Conservation (phyloP, 495 filamentous ascomycete species). For the Xylaria palmicola region DNA sequence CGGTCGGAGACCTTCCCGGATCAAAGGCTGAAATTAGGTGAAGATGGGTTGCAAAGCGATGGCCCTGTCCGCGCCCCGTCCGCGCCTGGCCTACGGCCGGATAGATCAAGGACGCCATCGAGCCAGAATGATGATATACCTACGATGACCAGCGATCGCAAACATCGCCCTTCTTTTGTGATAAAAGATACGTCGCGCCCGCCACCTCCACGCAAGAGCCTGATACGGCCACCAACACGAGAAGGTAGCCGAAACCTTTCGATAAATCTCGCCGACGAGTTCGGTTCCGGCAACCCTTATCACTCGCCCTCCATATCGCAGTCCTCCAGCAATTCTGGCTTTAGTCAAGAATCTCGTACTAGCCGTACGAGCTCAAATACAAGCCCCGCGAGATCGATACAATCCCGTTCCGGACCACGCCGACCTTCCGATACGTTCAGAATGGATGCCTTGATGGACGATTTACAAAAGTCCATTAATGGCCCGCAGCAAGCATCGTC, state of each 20-base stretch:
- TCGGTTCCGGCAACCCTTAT: conserved; percentile 55
- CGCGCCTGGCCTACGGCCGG: conserved; percentile 40
- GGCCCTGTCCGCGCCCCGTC: conserved; percentile 46
- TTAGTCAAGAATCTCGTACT: conserved; percentile 49
- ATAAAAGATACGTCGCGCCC: conserved; percentile 46
- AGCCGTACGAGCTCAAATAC: conserved; percentile 73
- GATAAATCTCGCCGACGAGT: conserved; percentile 51
- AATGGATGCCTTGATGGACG: conserved; percentile 52
- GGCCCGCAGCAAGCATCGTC: conserved; percentile 29
- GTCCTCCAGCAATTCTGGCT: conserved; percentile 66
- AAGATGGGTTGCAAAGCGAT: conserved; percentile 26
- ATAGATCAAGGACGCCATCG: conserved; percentile 36
- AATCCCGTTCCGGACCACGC: conserved; percentile 33
- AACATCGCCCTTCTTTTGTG: conserved; percentile 46
- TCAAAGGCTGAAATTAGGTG: conserved; percentile 48
- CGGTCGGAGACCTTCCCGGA: conserved; percentile 60
- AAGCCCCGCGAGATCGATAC: conserved; percentile 55
- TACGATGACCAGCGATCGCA: conserved; percentile 27
- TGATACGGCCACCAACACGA: conserved; percentile 38
- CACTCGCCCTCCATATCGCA: conserved; percentile 66
- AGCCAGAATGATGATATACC: conserved; percentile 20
- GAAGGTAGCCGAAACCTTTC: conserved; percentile 24
- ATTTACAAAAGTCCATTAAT: conserved; percentile 52
- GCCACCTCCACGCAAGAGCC: conserved; percentile 48
- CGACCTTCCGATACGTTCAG: conserved; percentile 38